Conservation (phyloP, 2,329 filamentous ascomycete genomes). For the Zymoseptoria tritici region DNA sequence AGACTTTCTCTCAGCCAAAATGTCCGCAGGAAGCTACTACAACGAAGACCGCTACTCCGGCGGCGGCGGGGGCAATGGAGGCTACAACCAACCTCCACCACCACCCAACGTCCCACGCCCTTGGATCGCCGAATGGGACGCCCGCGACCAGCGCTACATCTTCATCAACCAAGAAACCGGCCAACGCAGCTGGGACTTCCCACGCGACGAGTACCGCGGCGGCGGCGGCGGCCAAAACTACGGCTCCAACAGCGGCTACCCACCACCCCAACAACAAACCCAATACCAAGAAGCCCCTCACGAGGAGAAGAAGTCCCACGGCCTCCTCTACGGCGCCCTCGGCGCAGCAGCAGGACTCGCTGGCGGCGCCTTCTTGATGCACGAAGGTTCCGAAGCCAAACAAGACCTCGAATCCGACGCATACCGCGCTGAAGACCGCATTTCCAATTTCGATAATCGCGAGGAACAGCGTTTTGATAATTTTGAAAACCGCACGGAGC, state of each 20-base stretch:
- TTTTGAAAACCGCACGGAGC: slow-evolving; percentile 21
- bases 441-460: slow-evolving; percentile 11
- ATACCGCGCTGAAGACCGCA: slow-evolving; percentile 20
- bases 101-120: slow-evolving; percentile 34
- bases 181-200: slow-evolving; percentile 35
- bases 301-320: slow-evolving; percentile 25
- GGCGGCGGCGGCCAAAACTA: slow-evolving; percentile 21
- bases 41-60: neutral
- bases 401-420: slow-evolving; percentile 25
- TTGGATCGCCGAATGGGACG: slow-evolving; percentile 41
- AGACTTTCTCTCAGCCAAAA: neutral
- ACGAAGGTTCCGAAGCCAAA: slow-evolving; percentile 38
- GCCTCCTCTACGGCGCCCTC: slow-evolving; percentile 32
- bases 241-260: slow-evolving; percentile 6
- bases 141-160: slow-evolving; percentile 35
- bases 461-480: slow-evolving; percentile 16
- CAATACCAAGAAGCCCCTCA: slow-evolving; percentile 3
- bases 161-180: slow-evolving; percentile 43
- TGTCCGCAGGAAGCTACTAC: neutral
- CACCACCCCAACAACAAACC: neutral
- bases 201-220: slow-evolving; percentile 18
- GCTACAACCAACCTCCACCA: slow-evolving; percentile 12
- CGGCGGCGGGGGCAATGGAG: slow-evolving; percentile 2
- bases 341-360: slow-evolving; percentile 37
- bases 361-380: slow-evolving; percentile 39